A percentile compares a stretch with the other conserved stretches of the same genome.
These are phyloP conservation scores for Daldinia decipiens DNA, from an alignment of 495 filamentous ascomycete species.

Conservation along the genomic window DNA sequence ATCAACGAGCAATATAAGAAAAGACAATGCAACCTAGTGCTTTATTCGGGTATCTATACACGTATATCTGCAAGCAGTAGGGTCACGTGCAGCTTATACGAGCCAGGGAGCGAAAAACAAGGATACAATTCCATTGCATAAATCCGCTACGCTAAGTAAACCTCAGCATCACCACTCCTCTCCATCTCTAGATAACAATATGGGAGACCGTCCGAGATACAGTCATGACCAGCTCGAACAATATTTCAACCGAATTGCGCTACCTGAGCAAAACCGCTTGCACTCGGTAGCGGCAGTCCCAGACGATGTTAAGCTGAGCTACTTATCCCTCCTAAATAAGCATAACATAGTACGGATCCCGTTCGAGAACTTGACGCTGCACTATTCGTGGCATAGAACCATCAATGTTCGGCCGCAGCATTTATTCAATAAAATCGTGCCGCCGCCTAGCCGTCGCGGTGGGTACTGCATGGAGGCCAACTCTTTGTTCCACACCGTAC, in stretches of 20 bases:
- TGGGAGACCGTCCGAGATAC: constrained; percentile 28
- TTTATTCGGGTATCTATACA: neutral
- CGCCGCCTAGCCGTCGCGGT: constrained; percentile 53
- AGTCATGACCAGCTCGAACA: constrained; percentile 21
- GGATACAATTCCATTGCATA: neutral
- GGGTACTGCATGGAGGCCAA: constrained; percentile 85
- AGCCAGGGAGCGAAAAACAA: neutral
- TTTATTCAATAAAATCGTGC: constrained; percentile 73
- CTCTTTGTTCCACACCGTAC: constrained; percentile 70
- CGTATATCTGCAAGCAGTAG: neutral
- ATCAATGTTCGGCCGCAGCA: constrained; percentile 66
- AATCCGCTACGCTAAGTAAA: neutral
- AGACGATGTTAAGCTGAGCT: constrained; percentile 39
- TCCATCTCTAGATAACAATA: neutral
- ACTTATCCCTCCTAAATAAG: constrained; percentile 54
- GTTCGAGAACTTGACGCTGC: constrained; percentile 72
- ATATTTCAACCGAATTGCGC: constrained; percentile 53
- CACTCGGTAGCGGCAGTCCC: constrained; percentile 8
- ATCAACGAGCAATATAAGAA: neutral
- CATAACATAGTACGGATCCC: constrained; percentile 70
- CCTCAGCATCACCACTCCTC: neutral
- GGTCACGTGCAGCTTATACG: constrained; percentile 6
- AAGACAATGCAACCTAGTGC: neutral
- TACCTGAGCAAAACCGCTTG: constrained; percentile 1
- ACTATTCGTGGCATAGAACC: constrained; percentile 59